Base-by-base conservation (phyloP, 352 stramenopile genomes). In the Globisporangium abappressorium region DNA sequence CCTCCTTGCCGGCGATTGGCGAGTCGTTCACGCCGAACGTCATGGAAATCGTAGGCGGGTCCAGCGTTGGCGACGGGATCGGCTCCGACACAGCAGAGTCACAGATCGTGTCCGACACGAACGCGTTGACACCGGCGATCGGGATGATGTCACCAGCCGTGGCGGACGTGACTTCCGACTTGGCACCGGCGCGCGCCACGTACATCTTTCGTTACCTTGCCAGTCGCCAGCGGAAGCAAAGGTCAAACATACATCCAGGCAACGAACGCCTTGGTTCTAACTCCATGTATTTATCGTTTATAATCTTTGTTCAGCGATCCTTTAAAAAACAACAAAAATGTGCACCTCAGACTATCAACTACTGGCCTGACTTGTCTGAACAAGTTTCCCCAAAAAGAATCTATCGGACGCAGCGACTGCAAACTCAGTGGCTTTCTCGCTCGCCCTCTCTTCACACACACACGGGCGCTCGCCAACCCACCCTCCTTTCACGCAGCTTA, bases 1-100 rank as follows among this genome's bases (percentile, higher is more conserved):
- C 98, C 68, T 99, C 97, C 76, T 94, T 96, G 70, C 98, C 93
- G 54, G 90, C 89, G 28, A 99, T 93, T 18, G 98, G 98, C 28
- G 93, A 97, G 75, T 98, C 96, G 78, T 99, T 99, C 11, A 98
- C 95, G 54, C 95, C 89, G 81, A 99, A 99, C 56, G 97, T 97
- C 93, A 99, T 99, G 26, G 89, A 97, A 62, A 99, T 93, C n/a
- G 97, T 99, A 7, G 97, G 97, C 56, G 98, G 98, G 61, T 98
- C 92, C 33, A 99, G 80, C 56, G 97, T 91, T 55, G 95, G 95
- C 51, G 97, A 98, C 41, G 90, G 78, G 65, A 99, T 93, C n/a
- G 96, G 88, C 55, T 90, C 71, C 41, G 78, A 80, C 43, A 94
- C 87, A 14, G 70, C 70, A 0, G 81, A 71, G 70, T 94, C 82